Conservation (phyloP, 148 eudicot species). For the Tetragonia tetragonoides region DNA sequence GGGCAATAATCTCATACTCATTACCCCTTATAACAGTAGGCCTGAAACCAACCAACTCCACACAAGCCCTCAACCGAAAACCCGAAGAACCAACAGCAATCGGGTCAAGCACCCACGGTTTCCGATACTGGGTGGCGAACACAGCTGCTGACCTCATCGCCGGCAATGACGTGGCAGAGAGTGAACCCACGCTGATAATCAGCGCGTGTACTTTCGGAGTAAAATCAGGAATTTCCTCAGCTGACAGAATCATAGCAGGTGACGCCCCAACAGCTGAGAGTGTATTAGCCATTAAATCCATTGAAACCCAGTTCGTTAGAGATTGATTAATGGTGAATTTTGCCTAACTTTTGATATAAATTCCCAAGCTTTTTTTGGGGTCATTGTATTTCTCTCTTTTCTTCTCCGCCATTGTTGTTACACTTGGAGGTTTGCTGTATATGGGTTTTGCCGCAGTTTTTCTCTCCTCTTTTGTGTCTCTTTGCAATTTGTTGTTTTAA, state of each 20-base stretch:
- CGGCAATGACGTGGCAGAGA: constrained; percentile 56
- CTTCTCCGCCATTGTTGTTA: no score
- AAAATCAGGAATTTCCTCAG: constrained; percentile 51
- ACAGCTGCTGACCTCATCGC: constrained; percentile 70
- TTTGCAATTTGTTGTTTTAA: no score
- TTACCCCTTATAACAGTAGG: constrained; percentile 84
- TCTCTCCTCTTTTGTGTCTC: no score
- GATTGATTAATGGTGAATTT: constrained; percentile 30
- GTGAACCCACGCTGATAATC: constrained; percentile 69
- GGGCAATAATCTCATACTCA: constrained; percentile 85
- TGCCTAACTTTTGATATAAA: constrained; percentile 9
- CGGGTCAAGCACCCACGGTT: constrained; percentile 94
- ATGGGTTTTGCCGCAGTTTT: no score
- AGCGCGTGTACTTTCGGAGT: constrained; percentile 60
- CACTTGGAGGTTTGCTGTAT: no score
- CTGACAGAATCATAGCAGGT: no score
- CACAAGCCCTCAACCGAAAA: constrained; percentile 73
- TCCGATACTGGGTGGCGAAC: constrained; percentile 32
- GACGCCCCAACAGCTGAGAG: constrained; percentile 24
- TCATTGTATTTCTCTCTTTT: neutral
- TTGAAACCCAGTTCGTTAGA: constrained; percentile 31
- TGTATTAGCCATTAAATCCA: constrained; percentile 30
- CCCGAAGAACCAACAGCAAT: constrained; percentile 72
- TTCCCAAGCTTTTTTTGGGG: constrained; percentile 16
- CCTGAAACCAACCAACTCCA: constrained; percentile 56